These are phyloP conservation scores for Neocatenulostroma microsporum DNA, from an alignment of 2,329 filamentous ascomycete genomes.

Conservation along the genomic window DNA sequence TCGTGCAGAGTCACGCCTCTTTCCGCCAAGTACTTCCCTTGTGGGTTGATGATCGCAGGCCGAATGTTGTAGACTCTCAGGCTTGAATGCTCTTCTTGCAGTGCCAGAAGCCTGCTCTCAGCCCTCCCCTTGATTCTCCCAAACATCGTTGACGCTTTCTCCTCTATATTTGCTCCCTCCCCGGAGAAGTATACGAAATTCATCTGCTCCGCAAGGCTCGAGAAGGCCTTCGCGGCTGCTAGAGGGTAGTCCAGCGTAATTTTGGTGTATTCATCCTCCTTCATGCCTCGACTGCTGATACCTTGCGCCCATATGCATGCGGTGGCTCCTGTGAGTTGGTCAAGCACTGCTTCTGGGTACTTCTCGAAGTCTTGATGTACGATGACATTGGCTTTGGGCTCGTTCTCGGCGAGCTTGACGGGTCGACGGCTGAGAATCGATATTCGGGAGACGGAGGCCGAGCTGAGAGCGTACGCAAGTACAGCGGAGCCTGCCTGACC, in stretches of 20 bases:
- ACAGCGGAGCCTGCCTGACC: constrained; percentile 35
- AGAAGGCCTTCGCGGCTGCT: constrained; percentile 55
- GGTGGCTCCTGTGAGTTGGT: constrained; percentile 54
- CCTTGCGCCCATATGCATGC: constrained; percentile 70
- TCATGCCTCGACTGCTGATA: constrained; percentile 36
- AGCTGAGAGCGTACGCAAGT: constrained; percentile 31
- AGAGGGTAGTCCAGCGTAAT: constrained; percentile 63
- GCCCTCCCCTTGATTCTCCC: constrained; percentile 60
- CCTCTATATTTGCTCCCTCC: constrained; percentile 51
- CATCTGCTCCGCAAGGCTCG: constrained; percentile 48
- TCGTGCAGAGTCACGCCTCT: constrained; percentile 10
- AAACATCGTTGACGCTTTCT: constrained; percentile 52
- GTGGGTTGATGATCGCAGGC: constrained; percentile 52
- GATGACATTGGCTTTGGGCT: constrained; percentile 58
- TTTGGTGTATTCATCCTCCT: constrained; percentile 45
- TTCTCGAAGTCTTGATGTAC: constrained; percentile 58
- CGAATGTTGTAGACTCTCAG: constrained; percentile 53
- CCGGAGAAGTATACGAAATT: constrained; percentile 67
- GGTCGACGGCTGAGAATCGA: constrained; percentile 60
- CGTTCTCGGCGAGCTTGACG: constrained; percentile 54
- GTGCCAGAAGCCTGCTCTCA: constrained; percentile 51
- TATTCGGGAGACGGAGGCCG: constrained; percentile 52
- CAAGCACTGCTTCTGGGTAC: constrained; percentile 53
- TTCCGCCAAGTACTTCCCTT: constrained; percentile 17
- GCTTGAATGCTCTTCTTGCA: constrained; percentile 39